A percentile compares a stretch with the other conserved stretches of the same genome.
Conservation (phyloP, 805 yeast genomes). For the Ogataea salicorniae region DNA sequence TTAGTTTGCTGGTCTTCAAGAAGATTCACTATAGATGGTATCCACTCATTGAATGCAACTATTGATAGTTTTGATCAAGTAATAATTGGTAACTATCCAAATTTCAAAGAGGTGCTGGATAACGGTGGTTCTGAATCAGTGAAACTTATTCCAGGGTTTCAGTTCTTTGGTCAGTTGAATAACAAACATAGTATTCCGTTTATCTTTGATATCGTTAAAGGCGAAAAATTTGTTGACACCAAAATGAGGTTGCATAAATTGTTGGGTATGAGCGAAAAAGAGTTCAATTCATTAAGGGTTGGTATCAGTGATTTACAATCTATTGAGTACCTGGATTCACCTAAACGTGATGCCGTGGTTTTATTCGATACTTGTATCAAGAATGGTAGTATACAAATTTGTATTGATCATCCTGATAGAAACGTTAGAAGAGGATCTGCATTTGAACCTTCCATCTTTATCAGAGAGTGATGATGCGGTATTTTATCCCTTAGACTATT, state of each 20-base stretch:
- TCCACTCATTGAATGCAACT: slow-evolving; percentile 30
- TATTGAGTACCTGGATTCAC: slow-evolving; percentile 37
- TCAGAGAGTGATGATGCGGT: slow-evolving; percentile 32
- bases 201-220: slow-evolving; percentile 62
- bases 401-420: slow-evolving; percentile 86
- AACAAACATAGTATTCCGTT: slow-evolving; percentile 82
- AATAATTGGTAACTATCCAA: slow-evolving; percentile 45
- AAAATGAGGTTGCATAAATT: slow-evolving; percentile 60
- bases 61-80: slow-evolving; percentile 39
- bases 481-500: too few species aligned
- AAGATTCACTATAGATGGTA: slow-evolving; percentile 25
- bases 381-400: slow-evolving; percentile 37
- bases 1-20: slow-evolving; percentile 55
- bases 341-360: slow-evolving; percentile 49
- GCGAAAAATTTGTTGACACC: slow-evolving; percentile 60
- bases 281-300: slow-evolving; percentile 70
- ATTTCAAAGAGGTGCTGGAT: slow-evolving; percentile 16
- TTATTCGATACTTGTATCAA: slow-evolving; percentile 47
- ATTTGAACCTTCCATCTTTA: slow-evolving; percentile 56
- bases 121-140: slow-evolving; percentile 18
- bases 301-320: slow-evolving; percentile 43
- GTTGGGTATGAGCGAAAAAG: slow-evolving; percentile 73
- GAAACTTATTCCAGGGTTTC: slow-evolving; percentile 61
- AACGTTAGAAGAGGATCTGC: slow-evolving; percentile 48
- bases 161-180: slow-evolving; percentile 65